These are phyloP conservation scores for Clausena lansium DNA, from an alignment of 345 rosid genomes.

Conservation along the genomic window DNA sequence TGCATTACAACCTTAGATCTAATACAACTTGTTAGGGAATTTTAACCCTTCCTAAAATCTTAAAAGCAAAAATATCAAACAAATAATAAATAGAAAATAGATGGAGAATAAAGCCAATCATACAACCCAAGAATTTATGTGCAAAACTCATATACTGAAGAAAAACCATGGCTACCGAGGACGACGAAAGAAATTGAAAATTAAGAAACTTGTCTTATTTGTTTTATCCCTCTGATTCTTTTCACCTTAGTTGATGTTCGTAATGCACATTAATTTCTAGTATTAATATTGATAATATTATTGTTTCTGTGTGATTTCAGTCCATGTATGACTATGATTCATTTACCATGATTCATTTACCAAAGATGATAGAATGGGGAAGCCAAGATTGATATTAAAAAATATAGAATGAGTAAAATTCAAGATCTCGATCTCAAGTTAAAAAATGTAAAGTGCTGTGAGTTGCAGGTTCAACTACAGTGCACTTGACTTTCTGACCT, in stretches of 20 bases:
- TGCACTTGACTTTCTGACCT: slow-evolving; percentile 55
- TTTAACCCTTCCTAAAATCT: too few species aligned
- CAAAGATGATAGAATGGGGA: slow-evolving; percentile 92
- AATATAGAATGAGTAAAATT: too few species aligned
- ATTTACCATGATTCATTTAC: slow-evolving; percentile 75
- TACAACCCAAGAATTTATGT: too few species aligned
- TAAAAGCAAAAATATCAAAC: too few species aligned
- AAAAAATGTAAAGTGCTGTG: slow-evolving; percentile 82
- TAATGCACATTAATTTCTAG: background rate
- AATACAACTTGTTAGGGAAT: too few species aligned
- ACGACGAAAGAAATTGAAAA: too few species aligned
- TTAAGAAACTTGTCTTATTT: too few species aligned
- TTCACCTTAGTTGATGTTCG: background rate
- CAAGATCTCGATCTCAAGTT: slow-evolving; percentile 67
- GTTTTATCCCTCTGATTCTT: background rate
- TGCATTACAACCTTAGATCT: too few species aligned
- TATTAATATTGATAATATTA: background rate
- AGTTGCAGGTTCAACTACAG: slow-evolving; percentile 74
- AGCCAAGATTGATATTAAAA: slow-evolving; percentile 72
- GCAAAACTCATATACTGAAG: too few species aligned
- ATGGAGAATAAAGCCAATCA: too few species aligned
- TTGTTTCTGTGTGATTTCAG: slow-evolving; percentile 29
- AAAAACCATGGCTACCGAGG: too few species aligned
- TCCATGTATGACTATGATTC: slow-evolving; percentile 85
- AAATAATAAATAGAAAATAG: too few species aligned